Base-by-base conservation (phyloP, 352 stramenopile species). In the Phytophthora pseudosyringae region DNA sequence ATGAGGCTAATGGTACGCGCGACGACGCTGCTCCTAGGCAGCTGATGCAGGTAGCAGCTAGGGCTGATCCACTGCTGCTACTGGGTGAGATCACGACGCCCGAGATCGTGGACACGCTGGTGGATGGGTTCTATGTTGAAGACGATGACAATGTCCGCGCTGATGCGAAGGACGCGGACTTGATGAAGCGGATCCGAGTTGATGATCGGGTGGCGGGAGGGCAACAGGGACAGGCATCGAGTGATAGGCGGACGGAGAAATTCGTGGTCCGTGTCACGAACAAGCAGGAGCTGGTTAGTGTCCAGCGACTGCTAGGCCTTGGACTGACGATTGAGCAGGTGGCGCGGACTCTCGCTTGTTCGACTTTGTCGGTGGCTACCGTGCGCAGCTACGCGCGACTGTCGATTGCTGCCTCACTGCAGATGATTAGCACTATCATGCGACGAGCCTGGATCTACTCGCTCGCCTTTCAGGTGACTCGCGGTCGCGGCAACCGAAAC, bases 21-120 rank as follows among this genome's bases (percentile, higher is more conserved):
- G 15, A 47, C 29, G 9, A n/a, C 8, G 40, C 16, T 47, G 18
- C 21, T 31, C 21, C 21, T 21, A 21, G 21, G 21, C 21, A 21
- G 21, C 21, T 21, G 21, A 2, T 21, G 21, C 11, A 35, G 3
- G 11, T 18, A 7, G 36, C 0, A 41, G 36, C 36, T 21, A 41
- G 7, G 5, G 13, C 12, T 16, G 36, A 41, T 18, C 36, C n/a
- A n/a, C 21, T 43, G 25, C 26, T 60, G 49, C 53, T 58, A 11
- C 35, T 67, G 13, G 49, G 49, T 9, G 60, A 59, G 13, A 62
- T 69, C 21, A 49, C 47, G 11, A 68, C 54, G 3, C 25, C 53
- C n/a, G 57, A 59, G 38, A 71, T 76, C 26, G 55, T 74, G 25
- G 59, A 76, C 10, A 49, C 46, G 16, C 40, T 81, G 29, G 43